Conservation (phyloP, 345 rosid species). For the Corymbia maculata region DNA sequence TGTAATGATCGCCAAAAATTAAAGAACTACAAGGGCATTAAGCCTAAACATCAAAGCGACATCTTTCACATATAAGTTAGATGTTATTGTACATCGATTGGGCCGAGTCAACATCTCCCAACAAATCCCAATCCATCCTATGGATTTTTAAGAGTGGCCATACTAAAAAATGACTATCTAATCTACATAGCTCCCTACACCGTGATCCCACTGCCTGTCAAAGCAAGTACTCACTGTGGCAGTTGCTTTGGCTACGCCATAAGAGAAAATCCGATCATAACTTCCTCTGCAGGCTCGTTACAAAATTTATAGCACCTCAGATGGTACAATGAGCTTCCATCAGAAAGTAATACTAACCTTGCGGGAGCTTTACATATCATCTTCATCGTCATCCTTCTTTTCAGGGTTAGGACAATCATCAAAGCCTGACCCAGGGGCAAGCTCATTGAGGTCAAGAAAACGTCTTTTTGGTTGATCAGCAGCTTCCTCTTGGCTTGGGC, state of each 20-base stretch:
- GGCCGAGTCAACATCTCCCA: conserved; percentile 27
- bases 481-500: conserved; percentile 49
- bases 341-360: conserved; percentile 14
- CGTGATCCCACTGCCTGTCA: conserved; percentile 8
- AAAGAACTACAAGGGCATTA: not conserved
- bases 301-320: conserved; percentile 35
- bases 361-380: conserved; percentile 39
- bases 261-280: conserved; percentile 16
- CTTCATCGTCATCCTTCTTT: conserved; percentile 59
- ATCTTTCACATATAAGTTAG: conserved; percentile 8
- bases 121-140: conserved; percentile 19
- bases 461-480: conserved; percentile 44
- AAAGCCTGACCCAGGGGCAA: conserved; percentile 89
- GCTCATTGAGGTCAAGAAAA: conserved; percentile 86
- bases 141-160: conserved; percentile 31
- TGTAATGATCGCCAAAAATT: not conserved
- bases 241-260: conserved; percentile 20
- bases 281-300: conserved; percentile 25
- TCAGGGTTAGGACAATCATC: conserved; percentile 78
- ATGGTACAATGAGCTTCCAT: conserved; percentile 26
- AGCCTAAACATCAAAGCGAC: conserved; percentile 1
- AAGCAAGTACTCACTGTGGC: conserved; percentile 20
- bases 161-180: conserved; percentile 66
- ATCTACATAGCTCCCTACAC: conserved; percentile 51
- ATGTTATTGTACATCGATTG: conserved; percentile 51